phyloP scores from a whole-genome alignment of 495 filamentous ascomycete genomes.

The Penicillium samsonianum region DNA sequence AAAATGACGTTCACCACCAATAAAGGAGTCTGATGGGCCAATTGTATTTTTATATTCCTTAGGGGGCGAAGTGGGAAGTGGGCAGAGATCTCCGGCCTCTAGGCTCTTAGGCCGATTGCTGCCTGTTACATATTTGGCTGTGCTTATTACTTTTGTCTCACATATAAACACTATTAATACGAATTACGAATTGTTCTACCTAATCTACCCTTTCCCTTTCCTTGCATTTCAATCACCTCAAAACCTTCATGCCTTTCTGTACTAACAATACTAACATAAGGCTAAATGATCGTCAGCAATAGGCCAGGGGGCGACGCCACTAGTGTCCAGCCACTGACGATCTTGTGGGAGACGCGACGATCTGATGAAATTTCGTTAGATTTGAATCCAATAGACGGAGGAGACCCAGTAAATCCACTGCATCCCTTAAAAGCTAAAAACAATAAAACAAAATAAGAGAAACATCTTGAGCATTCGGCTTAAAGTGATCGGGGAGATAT shows the following conservation, averaged over 20 bases:
- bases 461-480: not conserved
- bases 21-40: constrained; percentile 15
- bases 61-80: not conserved
- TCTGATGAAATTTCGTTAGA: constrained; percentile 1
- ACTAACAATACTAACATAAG: not conserved
- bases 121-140: not conserved
- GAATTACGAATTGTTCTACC: not conserved
- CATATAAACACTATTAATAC: not conserved
- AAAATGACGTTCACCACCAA: constrained; percentile 20
- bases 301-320: constrained; percentile 1
- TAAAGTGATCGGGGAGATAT: not conserved
- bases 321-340: constrained; percentile 30
- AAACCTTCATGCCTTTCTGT: not conserved
- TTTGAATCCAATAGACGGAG: not conserved
- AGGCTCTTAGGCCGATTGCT: not conserved
- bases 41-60: constrained; percentile 4
- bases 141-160: too few species aligned
- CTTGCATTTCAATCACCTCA: not conserved
- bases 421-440: not conserved
- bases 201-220: not conserved
- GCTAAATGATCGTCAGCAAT: constrained; percentile 16
- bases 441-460: not conserved
- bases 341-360: constrained; percentile 12
- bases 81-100: not conserved
- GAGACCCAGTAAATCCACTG: not conserved